These are phyloP conservation scores for Pseudodiploospora longispora DNA, from an alignment of 2,329 filamentous ascomycete genomes.

Conservation along the genomic window DNA sequence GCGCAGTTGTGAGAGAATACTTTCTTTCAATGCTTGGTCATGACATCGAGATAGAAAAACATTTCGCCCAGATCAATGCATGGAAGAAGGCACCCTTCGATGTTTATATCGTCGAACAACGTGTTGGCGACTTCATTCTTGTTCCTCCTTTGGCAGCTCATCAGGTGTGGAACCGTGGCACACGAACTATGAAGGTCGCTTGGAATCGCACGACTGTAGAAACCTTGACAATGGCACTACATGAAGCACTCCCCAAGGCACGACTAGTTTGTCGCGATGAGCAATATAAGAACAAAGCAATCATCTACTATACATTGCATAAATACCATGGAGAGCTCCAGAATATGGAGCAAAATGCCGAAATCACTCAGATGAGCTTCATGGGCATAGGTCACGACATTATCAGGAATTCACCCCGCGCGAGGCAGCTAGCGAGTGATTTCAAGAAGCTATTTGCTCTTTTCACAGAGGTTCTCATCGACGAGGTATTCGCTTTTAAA, in stretches of 20 bases:
- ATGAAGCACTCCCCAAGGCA: constrained; percentile 81
- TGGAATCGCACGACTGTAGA: constrained; percentile 96
- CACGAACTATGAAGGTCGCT: constrained; percentile 91
- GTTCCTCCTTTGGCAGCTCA: constrained; percentile 90
- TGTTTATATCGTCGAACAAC: constrained; percentile 88
- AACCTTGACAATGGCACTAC: constrained; percentile 76
- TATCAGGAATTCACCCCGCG: constrained; percentile 32
- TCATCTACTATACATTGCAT: constrained; percentile 77
- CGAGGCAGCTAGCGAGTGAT: constrained; percentile 69
- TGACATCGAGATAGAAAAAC: constrained; percentile 92
- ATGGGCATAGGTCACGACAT: constrained; percentile 41
- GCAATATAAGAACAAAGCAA: constrained; percentile 98
- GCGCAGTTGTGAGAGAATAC: constrained; percentile 84
- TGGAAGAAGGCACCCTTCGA: constrained; percentile 94
- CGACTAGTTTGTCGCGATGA: constrained; percentile 92
- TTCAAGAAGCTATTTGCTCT: constrained; percentile 74
- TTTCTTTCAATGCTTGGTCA: constrained; percentile 90
- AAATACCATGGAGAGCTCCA: constrained; percentile 64
- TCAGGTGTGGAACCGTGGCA: constrained; percentile 97
- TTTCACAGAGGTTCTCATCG: constrained; percentile 70
- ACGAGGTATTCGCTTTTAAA: constrained; percentile 74
- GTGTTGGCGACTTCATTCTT: constrained; percentile 82
- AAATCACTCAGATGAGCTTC: constrained; percentile 36
- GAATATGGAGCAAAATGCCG: constrained; percentile 41
- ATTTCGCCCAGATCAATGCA: constrained; percentile 91